These are phyloP conservation scores for Hypholoma sublateritium DNA, from an alignment of 768 basidiomycete genomes.

Conservation along the genomic window DNA sequence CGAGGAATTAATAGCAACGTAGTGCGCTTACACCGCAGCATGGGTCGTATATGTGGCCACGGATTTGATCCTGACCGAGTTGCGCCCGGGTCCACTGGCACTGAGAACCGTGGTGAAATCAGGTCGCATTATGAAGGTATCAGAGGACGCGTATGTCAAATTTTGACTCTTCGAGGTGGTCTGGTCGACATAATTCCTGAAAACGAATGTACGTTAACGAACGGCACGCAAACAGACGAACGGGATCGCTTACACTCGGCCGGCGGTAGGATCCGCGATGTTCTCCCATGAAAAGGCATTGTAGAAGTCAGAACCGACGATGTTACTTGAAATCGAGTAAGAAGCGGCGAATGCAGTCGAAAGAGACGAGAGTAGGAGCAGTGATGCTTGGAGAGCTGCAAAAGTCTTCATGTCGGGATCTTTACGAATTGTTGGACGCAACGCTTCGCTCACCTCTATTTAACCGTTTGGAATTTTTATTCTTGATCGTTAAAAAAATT, in stretches of 20 bases:
- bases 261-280: slow-evolving; percentile 56
- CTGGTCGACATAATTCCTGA: slow-evolving; percentile 39
- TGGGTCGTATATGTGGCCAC: slow-evolving; percentile 50
- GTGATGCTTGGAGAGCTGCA: background rate
- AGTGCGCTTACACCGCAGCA: slow-evolving; percentile 44
- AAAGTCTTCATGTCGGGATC: background rate
- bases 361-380: background rate
- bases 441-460: background rate
- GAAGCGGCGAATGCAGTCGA: slow-evolving; percentile 31
- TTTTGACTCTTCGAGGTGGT: slow-evolving; percentile 43
- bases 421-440: background rate
- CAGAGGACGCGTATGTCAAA: slow-evolving; percentile 49
- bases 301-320: slow-evolving; percentile 46
- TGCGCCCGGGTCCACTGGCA: slow-evolving; percentile 46
- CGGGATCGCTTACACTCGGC: slow-evolving; percentile 46
- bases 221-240: background rate
- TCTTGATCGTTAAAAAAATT: background rate
- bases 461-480: background rate
- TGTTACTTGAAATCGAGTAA: slow-evolving; percentile 43
- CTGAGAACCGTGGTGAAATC: slow-evolving; percentile 46
- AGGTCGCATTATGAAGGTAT: slow-evolving; percentile 53
- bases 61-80: slow-evolving; percentile 52
- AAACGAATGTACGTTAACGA: background rate
- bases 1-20: background rate
- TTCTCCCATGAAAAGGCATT: slow-evolving; percentile 47